Evolutionary conservation across 352 stramenopile genomes (phyloP), one percentile per base, ranked within the genome.

Genomic region (Aphanomyces stellatus): DNA sequence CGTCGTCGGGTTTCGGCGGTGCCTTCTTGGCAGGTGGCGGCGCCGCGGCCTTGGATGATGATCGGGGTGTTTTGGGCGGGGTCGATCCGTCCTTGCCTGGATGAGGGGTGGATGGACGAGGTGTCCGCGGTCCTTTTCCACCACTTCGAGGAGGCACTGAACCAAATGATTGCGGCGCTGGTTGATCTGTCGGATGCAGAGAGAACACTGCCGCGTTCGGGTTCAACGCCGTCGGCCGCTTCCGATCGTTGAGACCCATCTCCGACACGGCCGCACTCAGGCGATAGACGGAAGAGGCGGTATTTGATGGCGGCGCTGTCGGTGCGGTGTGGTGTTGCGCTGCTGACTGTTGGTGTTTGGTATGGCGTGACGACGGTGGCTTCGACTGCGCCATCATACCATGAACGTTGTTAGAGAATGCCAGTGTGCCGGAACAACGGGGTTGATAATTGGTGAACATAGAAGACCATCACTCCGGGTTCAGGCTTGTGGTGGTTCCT

Each of bases 361-460:
- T 27, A 27, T 24, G 42, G 42, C 42, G 42, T n/a, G n/a, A n/a
- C 42, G 19, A 51, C 8, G 22, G 30, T 11, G 22, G 10, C 30
- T 57, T 57, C 17, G 22, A 7, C 25, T 57, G 49, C 11, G 49
- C 49, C 49, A 57, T 57, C 49, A 57, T 57, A 22, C 42, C 42
- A 51, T 51, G 8, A 10, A 51, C n/a, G 8, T 51, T 51, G 42
- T 51, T 51, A 7, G 30, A 35, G 49, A 57, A 57, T 57, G 49
- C 49, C 27, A 57, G 49, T n/a, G n/a, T n/a, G n/a, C n/a, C n/a
- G n/a, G n/a, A n/a, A n/a, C 25, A 51, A 51, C n/a, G 19, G 42
- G n/a, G 42, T 57, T 57, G 49, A 57, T 57, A 57, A 57, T 57
- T 57, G 49, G 49, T 57, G n/a, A 57, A 57, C 49, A 57, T 37